phyloP scores from a whole-genome alignment of 208 protist species.

The Zelonia costaricensis region DNA sequence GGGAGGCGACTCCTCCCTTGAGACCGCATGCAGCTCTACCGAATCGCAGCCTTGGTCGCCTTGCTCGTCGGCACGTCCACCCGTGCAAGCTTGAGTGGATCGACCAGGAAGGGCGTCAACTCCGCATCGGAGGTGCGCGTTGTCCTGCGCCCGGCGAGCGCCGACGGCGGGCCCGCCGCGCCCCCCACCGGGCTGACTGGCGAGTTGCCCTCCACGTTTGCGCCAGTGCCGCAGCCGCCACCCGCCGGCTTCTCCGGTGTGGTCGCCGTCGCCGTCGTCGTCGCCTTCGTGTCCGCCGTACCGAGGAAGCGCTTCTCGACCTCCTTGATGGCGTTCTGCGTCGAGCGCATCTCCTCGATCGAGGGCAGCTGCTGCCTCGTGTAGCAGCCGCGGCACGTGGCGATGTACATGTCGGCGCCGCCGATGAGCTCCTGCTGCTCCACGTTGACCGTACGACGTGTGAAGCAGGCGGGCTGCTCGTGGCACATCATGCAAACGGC shows the following conservation, averaged over 20 bases:
- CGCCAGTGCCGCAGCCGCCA: neutral
- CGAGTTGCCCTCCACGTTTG: slow-evolving; percentile 1
- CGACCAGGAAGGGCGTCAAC: no score
- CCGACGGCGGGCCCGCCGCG: no score
- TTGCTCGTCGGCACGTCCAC: no score
- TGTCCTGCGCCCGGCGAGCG: no score
- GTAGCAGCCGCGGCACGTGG: slow-evolving; percentile 91
- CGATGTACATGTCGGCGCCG: slow-evolving; percentile 94
- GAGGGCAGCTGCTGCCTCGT: slow-evolving; percentile 26
- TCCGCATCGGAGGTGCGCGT: no score
- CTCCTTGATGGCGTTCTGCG: slow-evolving; percentile 31
- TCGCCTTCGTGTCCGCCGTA: slow-evolving; percentile 7
- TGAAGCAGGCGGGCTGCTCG: slow-evolving; percentile 79
- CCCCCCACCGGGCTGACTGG: neutral
- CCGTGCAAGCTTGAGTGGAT: no score
- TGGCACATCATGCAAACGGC: slow-evolving; percentile 94
- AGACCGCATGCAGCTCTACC: no score
- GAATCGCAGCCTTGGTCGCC: no score
- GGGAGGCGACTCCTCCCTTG: no score
- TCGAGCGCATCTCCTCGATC: slow-evolving; percentile 24
- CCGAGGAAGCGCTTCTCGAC: slow-evolving; percentile 29
- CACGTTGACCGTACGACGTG: slow-evolving; percentile 66
- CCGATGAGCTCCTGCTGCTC: slow-evolving; percentile 90
- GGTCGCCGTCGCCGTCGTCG: neutral
- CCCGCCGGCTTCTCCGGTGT: slow-evolving; percentile 25